phyloP scores from a whole-genome alignment of 2,329 filamentous ascomycete species.

The Mariannaea elegans region DNA sequence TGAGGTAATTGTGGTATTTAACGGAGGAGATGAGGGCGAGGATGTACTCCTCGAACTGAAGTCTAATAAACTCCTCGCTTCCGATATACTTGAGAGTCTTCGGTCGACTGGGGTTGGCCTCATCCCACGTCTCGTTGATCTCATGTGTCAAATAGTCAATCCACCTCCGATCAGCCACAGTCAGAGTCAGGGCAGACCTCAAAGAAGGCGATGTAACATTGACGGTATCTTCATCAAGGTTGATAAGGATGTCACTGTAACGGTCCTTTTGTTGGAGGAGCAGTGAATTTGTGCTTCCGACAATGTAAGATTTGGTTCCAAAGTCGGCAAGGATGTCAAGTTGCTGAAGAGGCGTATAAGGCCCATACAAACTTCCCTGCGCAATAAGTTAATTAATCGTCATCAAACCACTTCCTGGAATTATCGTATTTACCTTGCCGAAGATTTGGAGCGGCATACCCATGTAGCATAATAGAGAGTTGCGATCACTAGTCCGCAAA shows the following conservation, averaged over 20 bases:
- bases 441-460: slow-evolving; percentile 94
- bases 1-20: slow-evolving; percentile 83
- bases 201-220: slow-evolving; percentile 85
- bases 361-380: slow-evolving; percentile 91
- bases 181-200: slow-evolving; percentile 77
- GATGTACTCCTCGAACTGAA: slow-evolving; percentile 97
- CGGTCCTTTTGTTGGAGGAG: slow-evolving; percentile 93
- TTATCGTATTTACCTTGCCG: slow-evolving; percentile 71
- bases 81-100: slow-evolving; percentile 95
- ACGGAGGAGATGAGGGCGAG: slow-evolving; percentile 86
- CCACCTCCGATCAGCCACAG: slow-evolving; percentile 90
- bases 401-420: background rate
- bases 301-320: slow-evolving; percentile 95
- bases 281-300: slow-evolving; percentile 95
- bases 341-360: slow-evolving; percentile 95
- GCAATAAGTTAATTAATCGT: slow-evolving; percentile 24
- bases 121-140: slow-evolving; percentile 97
- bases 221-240: slow-evolving; percentile 89
- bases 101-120: slow-evolving; percentile 85
- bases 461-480: slow-evolving; percentile 91
- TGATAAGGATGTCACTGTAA: slow-evolving; percentile 96
- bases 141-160: slow-evolving; percentile 95
- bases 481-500: slow-evolving; percentile 89
- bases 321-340: slow-evolving; percentile 93
- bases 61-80: slow-evolving; percentile 95